phyloP scores from a whole-genome alignment of 768 basidiomycete genomes.

The Boletus reticulatus region DNA sequence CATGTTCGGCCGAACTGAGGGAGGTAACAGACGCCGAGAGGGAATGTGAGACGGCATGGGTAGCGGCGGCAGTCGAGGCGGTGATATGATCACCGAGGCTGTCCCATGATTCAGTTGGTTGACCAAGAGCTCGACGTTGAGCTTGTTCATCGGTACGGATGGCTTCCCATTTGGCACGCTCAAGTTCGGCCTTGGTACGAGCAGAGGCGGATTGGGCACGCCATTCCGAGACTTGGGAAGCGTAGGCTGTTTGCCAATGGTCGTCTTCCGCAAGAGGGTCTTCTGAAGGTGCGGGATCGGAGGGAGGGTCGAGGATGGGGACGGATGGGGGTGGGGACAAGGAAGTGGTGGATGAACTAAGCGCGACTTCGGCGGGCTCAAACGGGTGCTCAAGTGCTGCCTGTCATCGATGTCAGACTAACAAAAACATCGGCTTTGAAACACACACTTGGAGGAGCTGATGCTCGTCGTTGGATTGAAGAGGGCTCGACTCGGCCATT shows the following conservation, averaged over 20 bases:
- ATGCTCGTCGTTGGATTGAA: conserved; percentile 22
- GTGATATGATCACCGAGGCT: conserved; percentile 30
- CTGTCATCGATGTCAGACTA: conserved; percentile 3
- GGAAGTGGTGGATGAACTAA: conserved; percentile 7
- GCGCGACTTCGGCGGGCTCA: conserved; percentile 22
- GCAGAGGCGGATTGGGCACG: conserved; percentile 68
- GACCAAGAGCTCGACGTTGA: conserved; percentile 39
- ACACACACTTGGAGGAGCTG: conserved; percentile 22
- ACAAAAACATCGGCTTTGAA: accelerated
- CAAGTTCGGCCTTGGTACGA: conserved; percentile 71
- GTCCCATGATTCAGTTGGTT: conserved; percentile 20
- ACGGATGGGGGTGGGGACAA: neutral
- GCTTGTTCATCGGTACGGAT: conserved; percentile 45
- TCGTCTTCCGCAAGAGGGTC: conserved; percentile 33
- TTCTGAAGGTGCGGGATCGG: neutral
- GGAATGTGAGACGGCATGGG: conserved; percentile 15
- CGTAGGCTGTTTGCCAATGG: conserved; percentile 66
- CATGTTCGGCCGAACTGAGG: conserved; percentile 15
- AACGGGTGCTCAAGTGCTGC: conserved; percentile 27
- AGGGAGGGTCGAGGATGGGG: neutral
- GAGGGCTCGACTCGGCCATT: conserved; percentile 28
- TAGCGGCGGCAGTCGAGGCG: conserved; percentile 16
- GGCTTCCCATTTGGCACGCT: conserved; percentile 70
- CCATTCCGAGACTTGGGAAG: conserved; percentile 68
- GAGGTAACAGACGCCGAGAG: conserved; percentile 20